Evolutionary conservation across 768 basidiomycete species (phyloP), one percentile per base, ranked within the genome.

Genomic region (Russula earlei): DNA sequence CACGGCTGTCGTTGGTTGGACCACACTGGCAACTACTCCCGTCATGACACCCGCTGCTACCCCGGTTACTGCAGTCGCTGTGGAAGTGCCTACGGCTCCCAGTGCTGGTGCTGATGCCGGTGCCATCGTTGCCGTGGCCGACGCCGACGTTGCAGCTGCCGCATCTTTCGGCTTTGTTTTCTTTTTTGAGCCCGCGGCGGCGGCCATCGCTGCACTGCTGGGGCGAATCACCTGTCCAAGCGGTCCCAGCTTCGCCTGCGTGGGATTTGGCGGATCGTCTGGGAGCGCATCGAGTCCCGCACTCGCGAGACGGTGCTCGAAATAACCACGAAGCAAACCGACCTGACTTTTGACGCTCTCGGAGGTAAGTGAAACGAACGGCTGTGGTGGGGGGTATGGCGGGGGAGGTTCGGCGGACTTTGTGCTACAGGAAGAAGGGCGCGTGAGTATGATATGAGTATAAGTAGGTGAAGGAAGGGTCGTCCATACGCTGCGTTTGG

Each of bases 381-480:
- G 77, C 0, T 87, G 85, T 0, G 93, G 94, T 0, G 86, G 88
- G 0, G 91, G 89, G 67, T 85, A 96, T 5, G 86, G 89, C 2
- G 81, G 81, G 1, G 87, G 87, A 0, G 87, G 87, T 67, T 90
- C 86, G 22, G 72, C 78, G 1, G 85, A 82, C 64, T 82, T 83
- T 45, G 75, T 74, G 51, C 83, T 86, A 60, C 47, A 46, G 8
- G 14, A 22, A 47, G 20, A 22, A 19, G 15, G 22, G 15, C 9
- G 36, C 29, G 42, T 55, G 36, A 34, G 36, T 46, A 53, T 15
- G 20, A 46, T n/a, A n/a, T 5, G 12, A 22, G 29, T 7, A 31
- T 31, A 31, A 49, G 14, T 42, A 15, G 52, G 9, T 29, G 20
- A 14, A 49, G 49, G n/a, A 17, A 43, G 27, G 34, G 41, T 45